Evolutionary conservation across 495 filamentous ascomycete species (phyloP).

Genomic region (Lentithecium fluviatile): DNA sequence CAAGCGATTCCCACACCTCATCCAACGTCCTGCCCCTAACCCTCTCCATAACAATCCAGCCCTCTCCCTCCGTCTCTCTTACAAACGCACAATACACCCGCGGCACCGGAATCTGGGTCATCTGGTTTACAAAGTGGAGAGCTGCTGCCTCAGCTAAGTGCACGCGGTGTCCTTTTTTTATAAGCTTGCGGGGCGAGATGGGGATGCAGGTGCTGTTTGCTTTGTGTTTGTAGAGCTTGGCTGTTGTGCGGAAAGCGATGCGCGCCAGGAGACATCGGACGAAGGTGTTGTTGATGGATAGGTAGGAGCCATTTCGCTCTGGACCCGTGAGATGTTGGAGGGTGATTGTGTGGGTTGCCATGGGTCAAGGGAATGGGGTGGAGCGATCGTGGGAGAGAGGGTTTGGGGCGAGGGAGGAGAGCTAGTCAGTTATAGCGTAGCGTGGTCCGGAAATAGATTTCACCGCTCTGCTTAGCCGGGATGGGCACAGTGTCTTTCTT

Average conservation of each 20-base stretch:
- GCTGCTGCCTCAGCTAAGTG: conserved; percentile 52
- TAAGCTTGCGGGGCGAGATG: conserved; percentile 13
- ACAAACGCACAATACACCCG: conserved; percentile 52
- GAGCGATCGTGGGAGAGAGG: no score
- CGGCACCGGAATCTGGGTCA: conserved; percentile 55
- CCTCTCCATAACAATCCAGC: conserved; percentile 55
- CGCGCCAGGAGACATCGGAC: conserved; percentile 15
- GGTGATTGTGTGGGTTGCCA: no score
- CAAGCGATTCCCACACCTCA: no score
- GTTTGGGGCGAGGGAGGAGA: no score
- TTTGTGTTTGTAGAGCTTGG: conserved; percentile 4
- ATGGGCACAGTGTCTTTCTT: no score
- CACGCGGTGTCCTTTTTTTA: conserved; percentile 11
- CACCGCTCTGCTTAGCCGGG: no score
- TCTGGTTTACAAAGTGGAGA: conserved; percentile 49
- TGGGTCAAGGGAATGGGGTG: no score
- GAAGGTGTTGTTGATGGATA: conserved; percentile 24
- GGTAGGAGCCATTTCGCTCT: no score
- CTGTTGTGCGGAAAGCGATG: conserved; percentile 11
- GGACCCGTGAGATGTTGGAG: no score
- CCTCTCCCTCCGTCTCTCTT: conserved; percentile 41
- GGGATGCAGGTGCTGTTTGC: conserved; percentile 9
- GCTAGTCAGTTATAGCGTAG: no score
- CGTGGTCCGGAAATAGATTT: no score
- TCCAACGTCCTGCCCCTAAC: conserved; percentile 41